These are phyloP conservation scores for Chaetomium tenue DNA, from an alignment of 495 filamentous ascomycete genomes.

Conservation along the genomic window DNA sequence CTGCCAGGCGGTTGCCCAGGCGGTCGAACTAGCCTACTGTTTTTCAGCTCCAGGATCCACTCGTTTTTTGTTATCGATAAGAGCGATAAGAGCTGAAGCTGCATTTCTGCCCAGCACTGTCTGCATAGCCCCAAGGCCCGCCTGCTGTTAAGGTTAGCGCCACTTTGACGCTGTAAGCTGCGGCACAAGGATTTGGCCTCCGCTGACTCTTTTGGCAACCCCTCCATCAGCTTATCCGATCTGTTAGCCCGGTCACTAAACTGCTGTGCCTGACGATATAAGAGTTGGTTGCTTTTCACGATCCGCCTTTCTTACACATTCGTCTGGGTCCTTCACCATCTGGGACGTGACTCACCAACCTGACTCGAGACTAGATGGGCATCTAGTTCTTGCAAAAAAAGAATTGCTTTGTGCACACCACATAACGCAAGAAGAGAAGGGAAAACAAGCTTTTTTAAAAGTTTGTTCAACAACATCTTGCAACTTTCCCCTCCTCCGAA, in stretches of 20 bases:
- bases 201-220: constrained; percentile 10
- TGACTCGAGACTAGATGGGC: neutral
- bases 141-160: neutral
- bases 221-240: constrained; percentile 13
- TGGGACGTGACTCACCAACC: constrained; percentile 8
- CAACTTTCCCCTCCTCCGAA: constrained; percentile 11
- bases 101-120: neutral
- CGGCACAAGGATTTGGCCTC: neutral
- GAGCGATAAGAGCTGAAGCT: constrained; percentile 22
- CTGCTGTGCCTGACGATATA: constrained; percentile 2
- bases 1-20: constrained; percentile 17
- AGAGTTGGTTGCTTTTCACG: constrained; percentile 2
- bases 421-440: neutral
- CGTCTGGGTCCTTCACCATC: neutral
- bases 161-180: neutral
- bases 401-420: neutral
- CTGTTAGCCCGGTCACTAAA: neutral
- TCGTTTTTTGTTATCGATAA: constrained; percentile 24
- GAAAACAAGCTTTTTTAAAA: neutral
- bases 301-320: neutral
- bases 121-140: neutral
- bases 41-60: constrained; percentile 20
- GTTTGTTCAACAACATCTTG: neutral
- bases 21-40: constrained; percentile 12
- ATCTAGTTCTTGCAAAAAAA: neutral